Percentiles rank a stretch among this genome's conserved stretches.
These are phyloP conservation scores for Verticillium dahliae DNA, from an alignment of 2,329 filamentous ascomycete species.

Conservation along the genomic window DNA sequence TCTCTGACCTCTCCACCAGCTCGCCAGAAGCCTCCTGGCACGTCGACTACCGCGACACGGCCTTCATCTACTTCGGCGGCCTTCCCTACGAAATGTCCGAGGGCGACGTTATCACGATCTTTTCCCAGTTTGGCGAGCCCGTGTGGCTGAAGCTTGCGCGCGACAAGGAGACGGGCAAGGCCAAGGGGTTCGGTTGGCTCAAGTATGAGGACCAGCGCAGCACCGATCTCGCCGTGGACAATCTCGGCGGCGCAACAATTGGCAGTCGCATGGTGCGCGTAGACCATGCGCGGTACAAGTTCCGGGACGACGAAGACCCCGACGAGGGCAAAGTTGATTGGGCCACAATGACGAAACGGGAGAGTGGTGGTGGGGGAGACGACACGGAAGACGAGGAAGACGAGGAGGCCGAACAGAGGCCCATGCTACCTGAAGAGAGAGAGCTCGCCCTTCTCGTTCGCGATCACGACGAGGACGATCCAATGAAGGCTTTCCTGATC, in stretches of 20 bases:
- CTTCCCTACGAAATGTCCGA: slow-evolving; percentile 89
- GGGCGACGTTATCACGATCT: slow-evolving; percentile 92
- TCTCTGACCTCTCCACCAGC: slow-evolving; percentile 33
- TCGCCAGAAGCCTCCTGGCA: slow-evolving; percentile 90
- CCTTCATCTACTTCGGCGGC: slow-evolving; percentile 93
- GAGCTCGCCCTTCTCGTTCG: slow-evolving; percentile 70
- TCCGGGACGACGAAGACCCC: slow-evolving; percentile 68
- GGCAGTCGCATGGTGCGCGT: slow-evolving; percentile 76
- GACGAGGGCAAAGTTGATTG: slow-evolving; percentile 53
- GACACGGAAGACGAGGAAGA: slow-evolving; percentile 37
- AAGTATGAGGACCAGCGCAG: slow-evolving; percentile 98
- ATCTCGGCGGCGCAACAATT: slow-evolving; percentile 80
- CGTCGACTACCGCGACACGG: slow-evolving; percentile 94
- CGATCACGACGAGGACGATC: slow-evolving; percentile 90
- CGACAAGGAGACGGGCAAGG: slow-evolving; percentile 95
- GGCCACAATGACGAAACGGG: slow-evolving; percentile 51
- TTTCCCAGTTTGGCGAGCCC: slow-evolving; percentile 94
- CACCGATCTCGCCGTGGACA: slow-evolving; percentile 93
- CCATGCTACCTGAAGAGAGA: slow-evolving; percentile 71
- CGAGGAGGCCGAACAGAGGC: slow-evolving; percentile 39
- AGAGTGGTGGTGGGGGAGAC: slow-evolving; percentile 38
- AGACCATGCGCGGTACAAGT: slow-evolving; percentile 89
- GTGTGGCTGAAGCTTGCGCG: slow-evolving; percentile 87
- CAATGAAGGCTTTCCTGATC: slow-evolving; percentile 89
- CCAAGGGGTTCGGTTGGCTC: slow-evolving; percentile 87